A percentile compares a stretch with the other conserved stretches of the same genome.
Evolutionary conservation across 306 rosid genomes (phyloP).

Genomic region (Argentina anserina): DNA sequence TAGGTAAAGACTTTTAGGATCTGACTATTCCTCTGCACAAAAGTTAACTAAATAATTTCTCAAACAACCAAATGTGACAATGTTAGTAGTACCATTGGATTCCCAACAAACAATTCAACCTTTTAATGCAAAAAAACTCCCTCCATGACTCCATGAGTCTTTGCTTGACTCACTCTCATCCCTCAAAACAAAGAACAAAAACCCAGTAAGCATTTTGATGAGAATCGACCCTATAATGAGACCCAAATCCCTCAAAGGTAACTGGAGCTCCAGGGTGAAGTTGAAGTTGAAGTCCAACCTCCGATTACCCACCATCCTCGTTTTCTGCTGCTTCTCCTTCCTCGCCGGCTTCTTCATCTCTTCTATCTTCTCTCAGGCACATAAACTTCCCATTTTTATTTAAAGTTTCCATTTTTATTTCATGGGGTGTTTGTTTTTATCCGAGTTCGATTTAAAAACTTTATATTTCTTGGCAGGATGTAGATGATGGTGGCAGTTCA

Average conservation of each 20-base stretch:
- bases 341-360: conserved; percentile 67
- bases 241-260: conserved; percentile 43
- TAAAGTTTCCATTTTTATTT: background rate
- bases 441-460: background rate
- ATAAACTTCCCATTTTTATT: background rate
- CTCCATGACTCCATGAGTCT: conserved; percentile 7
- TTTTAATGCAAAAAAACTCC: background rate
- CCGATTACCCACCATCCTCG: conserved; percentile 37
- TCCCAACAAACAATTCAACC: background rate
- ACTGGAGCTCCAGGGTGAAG: conserved; percentile 32
- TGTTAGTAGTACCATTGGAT: background rate
- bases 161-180: background rate
- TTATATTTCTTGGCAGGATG: conserved; percentile 35
- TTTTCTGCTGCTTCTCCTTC: conserved; percentile 64
- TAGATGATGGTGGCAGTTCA: conserved; percentile 16
- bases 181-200: background rate
- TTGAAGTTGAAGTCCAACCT: conserved; percentile 37
- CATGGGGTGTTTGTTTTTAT: background rate
- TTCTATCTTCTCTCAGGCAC: conserved; percentile 39
- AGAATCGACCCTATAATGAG: conserved; percentile 36
- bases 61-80: background rate
- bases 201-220: background rate
- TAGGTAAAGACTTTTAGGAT: background rate
- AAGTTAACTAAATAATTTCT: background rate
- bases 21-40: background rate